Base-by-base conservation (phyloP, 2,329 filamentous ascomycete genomes). In the Pseudophaeomoniella oleicola region DNA sequence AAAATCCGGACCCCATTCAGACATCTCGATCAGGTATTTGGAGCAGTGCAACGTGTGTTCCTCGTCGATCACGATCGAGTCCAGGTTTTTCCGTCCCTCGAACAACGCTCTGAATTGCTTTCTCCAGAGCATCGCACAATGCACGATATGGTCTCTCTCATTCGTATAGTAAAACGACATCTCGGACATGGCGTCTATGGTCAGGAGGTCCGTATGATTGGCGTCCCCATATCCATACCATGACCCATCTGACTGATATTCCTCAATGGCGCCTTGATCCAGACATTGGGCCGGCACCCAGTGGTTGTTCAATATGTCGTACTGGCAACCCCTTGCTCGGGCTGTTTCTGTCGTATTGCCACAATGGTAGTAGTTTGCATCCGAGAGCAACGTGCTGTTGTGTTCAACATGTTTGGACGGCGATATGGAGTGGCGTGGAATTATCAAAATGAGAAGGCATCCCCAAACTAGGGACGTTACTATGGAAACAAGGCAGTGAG, bases 111-210 rank as follows among this genome's bases (percentile, higher is more conserved):
- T 19, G 14, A 33, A 37, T 19, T 37, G 35, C 30, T 37, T 37
- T 29, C 30, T 37, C 35, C 35, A 37, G n/a, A 37, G 12, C n/a
- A 37, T 16, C 11, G 27, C 35, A 33, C 35, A 37, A 16, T 37
- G 35, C 18, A 29, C 30, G 22, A 37, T 16, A 14, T 37, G 35
- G 17, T 37, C 35, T 32, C 35, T 4, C 9, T 15, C 27, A 16
- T 16, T 29, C 10, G 35, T 37, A 18, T 37, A 37, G 16, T 37
- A 37, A 16, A 31, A 12, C 5, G 22, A n/a, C 22, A 5, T 18
- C 12, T 37, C 35, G 12, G 22, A 30, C 35, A 37, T 30, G 10
- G 18, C 35, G 16, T 37, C 29, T 14, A 33, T 32, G n/a, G 19
- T 15, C 12, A 27, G 22, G 5, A 37, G 16, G 6, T 37, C 22